Base-by-base conservation (phyloP, 768 basidiomycete genomes). In the Boletellus emodensis region DNA sequence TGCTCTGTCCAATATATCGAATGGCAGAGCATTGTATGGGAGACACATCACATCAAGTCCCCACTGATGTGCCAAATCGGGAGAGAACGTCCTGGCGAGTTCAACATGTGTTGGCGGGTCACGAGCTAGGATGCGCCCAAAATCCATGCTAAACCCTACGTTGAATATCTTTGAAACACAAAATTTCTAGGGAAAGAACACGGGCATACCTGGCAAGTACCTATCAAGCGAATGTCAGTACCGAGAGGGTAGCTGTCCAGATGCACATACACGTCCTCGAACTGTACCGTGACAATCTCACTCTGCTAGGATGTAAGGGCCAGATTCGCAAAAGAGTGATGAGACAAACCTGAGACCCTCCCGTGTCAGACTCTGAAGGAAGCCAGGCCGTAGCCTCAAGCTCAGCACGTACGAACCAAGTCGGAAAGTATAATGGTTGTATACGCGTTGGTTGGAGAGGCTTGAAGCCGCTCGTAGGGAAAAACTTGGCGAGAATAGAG, bases 371-470 rank as follows among this genome's bases (percentile, higher is more conserved):
- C 40, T 59, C 52, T 36, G 62, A 51, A 17, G 44, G 61, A 48
- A 54, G 65, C 68, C 56, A 67, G 20, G 52, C 50, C 6, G 68
- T 68, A 10, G 66, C 74, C 56, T 76, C 67, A 15, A 81, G 57
- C 60, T 83, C 78, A 9, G 73, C 79, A 55, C 81, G 79, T 28
- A 85, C 64, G 28, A 81, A 69, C 84, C 84, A 87, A 11, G 72
- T 75, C 4, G 84, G 84, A 45, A 83, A 78, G 60, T 85, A 87
- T 3, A 82, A 65, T 7, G 82, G 75, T 40, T 73, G 67, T 22
- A 81, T 71, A 20, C 72, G 75, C 12, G 66, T 61, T 20, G 83
- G 82, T 42, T 59, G 72, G 4, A 76, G 52, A 43, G 72, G 66
- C 37, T 68, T 62, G 53, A 72, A 69, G 5, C 72, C 72, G 28